Conservation (phyloP, 1,284 basidiomycete species). For the Neotropicomus parvogracilis region DNA sequence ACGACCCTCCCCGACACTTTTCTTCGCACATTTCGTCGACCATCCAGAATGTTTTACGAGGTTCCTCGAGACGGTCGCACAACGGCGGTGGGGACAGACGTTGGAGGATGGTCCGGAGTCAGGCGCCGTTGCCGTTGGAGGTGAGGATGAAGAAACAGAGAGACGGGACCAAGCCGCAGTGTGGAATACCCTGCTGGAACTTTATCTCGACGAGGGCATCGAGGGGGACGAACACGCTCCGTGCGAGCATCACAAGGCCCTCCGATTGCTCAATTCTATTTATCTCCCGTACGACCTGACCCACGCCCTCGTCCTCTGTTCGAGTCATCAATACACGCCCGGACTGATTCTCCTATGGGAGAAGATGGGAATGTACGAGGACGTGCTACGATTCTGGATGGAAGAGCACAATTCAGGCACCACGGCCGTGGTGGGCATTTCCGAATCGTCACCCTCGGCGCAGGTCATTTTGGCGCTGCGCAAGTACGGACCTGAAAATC, state of each 20-base stretch:
- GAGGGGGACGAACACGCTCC: constrained; percentile 14
- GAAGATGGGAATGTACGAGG: constrained; percentile 92
- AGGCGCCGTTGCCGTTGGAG: constrained; percentile 2
- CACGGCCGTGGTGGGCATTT: constrained; percentile 2
- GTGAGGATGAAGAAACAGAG: constrained; percentile 53
- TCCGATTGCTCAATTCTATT: constrained; percentile 61
- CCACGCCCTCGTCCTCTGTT: constrained; percentile 92
- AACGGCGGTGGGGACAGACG: constrained; percentile 76
- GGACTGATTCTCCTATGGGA: constrained; percentile 93
- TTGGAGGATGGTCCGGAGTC: constrained; percentile 43
- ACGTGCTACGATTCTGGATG: constrained; percentile 91
- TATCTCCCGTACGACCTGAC: constrained; percentile 82
- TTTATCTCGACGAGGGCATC: constrained; percentile 60
- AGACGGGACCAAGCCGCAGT: constrained; percentile 77
- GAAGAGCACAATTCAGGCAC: constrained; percentile 51
- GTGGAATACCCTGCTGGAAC: constrained; percentile 95
- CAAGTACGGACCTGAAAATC: constrained; percentile 69
- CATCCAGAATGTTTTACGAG: constrained; percentile 79
- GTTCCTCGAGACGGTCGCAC: constrained; percentile 88
- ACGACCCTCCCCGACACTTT: constrained; percentile 79
- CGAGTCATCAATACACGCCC: constrained; percentile 74
- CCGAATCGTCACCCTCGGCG: constrained; percentile 39
- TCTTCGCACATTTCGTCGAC: constrained; percentile 94
- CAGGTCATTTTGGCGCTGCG: constrained; percentile 74
- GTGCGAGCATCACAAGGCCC: constrained; percentile 50